Conservation (phyloP, 306 rosid species). For the Prunus dulcis region DNA sequence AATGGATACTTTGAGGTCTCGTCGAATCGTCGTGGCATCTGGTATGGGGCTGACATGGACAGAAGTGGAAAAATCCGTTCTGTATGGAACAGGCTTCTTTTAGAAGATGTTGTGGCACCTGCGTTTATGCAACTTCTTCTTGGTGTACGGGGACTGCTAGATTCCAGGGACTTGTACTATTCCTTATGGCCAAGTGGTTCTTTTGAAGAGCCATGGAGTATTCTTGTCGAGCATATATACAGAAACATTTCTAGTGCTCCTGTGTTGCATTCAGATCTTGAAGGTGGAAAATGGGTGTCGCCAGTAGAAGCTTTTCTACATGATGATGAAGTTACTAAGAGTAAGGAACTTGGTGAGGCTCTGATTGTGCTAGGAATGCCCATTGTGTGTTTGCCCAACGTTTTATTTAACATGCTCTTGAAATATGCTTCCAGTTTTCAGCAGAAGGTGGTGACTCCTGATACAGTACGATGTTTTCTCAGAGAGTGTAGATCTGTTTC, state of each 20-base stretch:
- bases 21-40: slow-evolving; percentile 97
- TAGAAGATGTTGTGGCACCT: slow-evolving; percentile 86
- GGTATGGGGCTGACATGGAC: slow-evolving; percentile 99
- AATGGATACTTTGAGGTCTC: slow-evolving; percentile 97
- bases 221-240: slow-evolving; percentile 78
- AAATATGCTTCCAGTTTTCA: slow-evolving; percentile 46
- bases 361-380: slow-evolving; percentile 80
- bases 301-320: slow-evolving; percentile 85
- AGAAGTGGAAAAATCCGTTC: slow-evolving; percentile 96
- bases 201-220: slow-evolving; percentile 94
- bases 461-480: slow-evolving; percentile 72
- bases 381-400: slow-evolving; percentile 66
- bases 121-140: slow-evolving; percentile 70
- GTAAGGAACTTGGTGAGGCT: slow-evolving; percentile 76
- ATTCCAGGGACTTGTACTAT: slow-evolving; percentile 63
- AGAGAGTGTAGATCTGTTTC: slow-evolving; percentile 52
- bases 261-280: slow-evolving; percentile 66
- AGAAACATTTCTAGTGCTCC: slow-evolving; percentile 50
- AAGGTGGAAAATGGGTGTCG: slow-evolving; percentile 91
- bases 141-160: slow-evolving; percentile 57
- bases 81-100: slow-evolving; percentile 86
- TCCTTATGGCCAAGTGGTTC: slow-evolving; percentile 90
- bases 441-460: slow-evolving; percentile 79
- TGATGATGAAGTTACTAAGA: slow-evolving; percentile 60
- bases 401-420: slow-evolving; percentile 66